A percentile compares a stretch with the other conserved stretches of the same genome.
Conservation (phyloP, 2,329 filamentous ascomycete species). For the Aspergillus fumigatus region DNA sequence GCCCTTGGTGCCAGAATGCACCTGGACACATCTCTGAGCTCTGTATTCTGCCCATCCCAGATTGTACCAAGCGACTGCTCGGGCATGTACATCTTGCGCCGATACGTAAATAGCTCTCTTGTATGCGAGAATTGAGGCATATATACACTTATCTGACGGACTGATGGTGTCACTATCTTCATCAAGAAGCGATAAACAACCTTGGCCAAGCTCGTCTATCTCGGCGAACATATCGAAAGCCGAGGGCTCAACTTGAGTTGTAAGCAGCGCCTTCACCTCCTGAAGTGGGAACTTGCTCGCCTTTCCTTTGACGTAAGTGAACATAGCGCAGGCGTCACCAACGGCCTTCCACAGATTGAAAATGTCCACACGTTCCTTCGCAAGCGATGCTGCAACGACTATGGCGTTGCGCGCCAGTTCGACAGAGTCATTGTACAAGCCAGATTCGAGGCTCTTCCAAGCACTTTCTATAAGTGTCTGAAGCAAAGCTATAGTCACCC, state of each 20-base stretch:
- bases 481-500: conserved; percentile 79
- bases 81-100: conserved; percentile 72
- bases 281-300: conserved; percentile 58
- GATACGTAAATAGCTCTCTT: conserved; percentile 78
- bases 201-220: conserved; percentile 59
- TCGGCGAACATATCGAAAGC: conserved; percentile 62
- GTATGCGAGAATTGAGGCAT: conserved; percentile 74
- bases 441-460: conserved; percentile 70
- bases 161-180: conserved; percentile 24
- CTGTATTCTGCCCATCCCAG: conserved; percentile 89
- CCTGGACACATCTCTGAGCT: conserved; percentile 62
- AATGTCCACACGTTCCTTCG: conserved; percentile 58
- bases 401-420: conserved; percentile 67
- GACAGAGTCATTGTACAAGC: conserved; percentile 78
- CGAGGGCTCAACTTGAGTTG: conserved; percentile 44
- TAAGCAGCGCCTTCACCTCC: conserved; percentile 55
- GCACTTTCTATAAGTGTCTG: conserved; percentile 84
- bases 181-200: conserved; percentile 31
- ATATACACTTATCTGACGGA: conserved; percentile 53
- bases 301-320: conserved; percentile 70
- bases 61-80: conserved; percentile 96
- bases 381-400: conserved; percentile 60
- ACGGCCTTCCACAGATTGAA: conserved; percentile 97
- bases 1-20: conserved; percentile 31
- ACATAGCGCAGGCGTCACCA: conserved; percentile 81